Base-by-base conservation (phyloP, 768 basidiomycete species). In the Lentinula lateritia region DNA sequence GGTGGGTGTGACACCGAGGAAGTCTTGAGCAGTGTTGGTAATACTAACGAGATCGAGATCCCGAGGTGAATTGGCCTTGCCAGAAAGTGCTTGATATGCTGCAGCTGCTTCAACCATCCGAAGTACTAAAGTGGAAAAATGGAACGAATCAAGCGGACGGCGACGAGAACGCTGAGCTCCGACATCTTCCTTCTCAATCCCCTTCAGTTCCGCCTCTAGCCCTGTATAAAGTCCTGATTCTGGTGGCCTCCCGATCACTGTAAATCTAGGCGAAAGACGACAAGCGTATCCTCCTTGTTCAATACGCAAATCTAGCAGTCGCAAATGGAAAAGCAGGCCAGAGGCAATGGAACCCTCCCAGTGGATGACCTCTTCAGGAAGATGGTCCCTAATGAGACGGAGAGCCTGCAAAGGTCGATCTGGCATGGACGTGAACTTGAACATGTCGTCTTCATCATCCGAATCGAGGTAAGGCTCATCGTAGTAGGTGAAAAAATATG, bases 51-150 rank as follows among this genome's bases (percentile, higher is more conserved):
- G 54, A 35, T 62, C 4, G 32, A 36, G 23, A 38, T 42, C 18
- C 13, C 48, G 15, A 46, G 1, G 9, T 6, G 39, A 38, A 36
- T 6, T 13, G 5, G 42, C 39, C n/a, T 13, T 20, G 28, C 23
- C 23, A 23, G 23, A 13, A 38, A 48, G 13, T 16, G 42, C 34
- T 13, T 56, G 45, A 50, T 56, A 36, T 48, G 54, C 45, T 20
- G 39, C 46, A 12, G 54, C 36, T 28, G 52, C 43, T 50, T 62
- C 61, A 6, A 57, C 53, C 61, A 62, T 62, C n/a, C 54, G 61
- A 48, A 62, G 54, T 32, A 62, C 36, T 13, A 62, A 39, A 16
- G 53, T 56, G 16, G 61, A 32, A 36, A 62, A 62, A 18, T 55
- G 52, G 5, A 62, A 62, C 16, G 34, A 48, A 45, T 59, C 58